Evolutionary conservation across 2,329 filamentous ascomycete genomes (phyloP).

Genomic region (Fusarium sp.): DNA sequence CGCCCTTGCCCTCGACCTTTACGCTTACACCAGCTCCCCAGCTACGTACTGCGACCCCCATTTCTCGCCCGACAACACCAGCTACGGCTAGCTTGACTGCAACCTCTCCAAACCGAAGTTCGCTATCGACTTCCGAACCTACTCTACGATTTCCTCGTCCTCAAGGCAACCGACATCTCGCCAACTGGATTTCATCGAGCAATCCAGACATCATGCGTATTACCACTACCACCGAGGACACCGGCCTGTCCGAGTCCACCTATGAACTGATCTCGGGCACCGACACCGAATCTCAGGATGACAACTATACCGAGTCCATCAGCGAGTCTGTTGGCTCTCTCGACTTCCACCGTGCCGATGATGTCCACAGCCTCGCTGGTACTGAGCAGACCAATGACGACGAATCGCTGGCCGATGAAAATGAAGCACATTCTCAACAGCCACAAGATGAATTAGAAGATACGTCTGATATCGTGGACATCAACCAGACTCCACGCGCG

Average conservation of each 20-base stretch:
- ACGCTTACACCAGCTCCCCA: conserved; percentile 35
- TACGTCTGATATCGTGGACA: conserved; percentile 10
- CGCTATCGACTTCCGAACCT: conserved; percentile 56
- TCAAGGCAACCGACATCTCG: conserved; percentile 63
- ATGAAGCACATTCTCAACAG: conserved; percentile 31
- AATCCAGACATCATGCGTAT: conserved; percentile 65
- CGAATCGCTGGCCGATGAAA: conserved; percentile 50
- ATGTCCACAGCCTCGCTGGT: conserved; percentile 61
- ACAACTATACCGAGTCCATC: conserved; percentile 57
- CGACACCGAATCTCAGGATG: conserved; percentile 64
- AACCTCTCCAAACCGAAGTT: conserved; percentile 17
- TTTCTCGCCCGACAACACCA: conserved; percentile 31
- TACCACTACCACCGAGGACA: conserved; percentile 56
- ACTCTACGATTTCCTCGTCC: conserved; percentile 66
- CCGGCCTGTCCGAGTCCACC: conserved; percentile 63
- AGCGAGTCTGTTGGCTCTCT: conserved; percentile 61
- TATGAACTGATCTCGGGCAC: conserved; percentile 65
- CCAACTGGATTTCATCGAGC: conserved; percentile 68
- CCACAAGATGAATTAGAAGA: conserved; percentile 16
- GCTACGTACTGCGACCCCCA: conserved; percentile 30
- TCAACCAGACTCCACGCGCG: conserved; percentile 17
- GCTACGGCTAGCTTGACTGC: conserved; percentile 15
- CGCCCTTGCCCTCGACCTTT: conserved; percentile 36
- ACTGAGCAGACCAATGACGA: conserved; percentile 60
- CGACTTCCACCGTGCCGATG: conserved; percentile 59